A percentile compares a stretch with the other conserved stretches of the same genome.
These are phyloP conservation scores for Pythium rhizo-oryzae DNA, from an alignment of 352 stramenopile genomes.

Conservation along the genomic window DNA sequence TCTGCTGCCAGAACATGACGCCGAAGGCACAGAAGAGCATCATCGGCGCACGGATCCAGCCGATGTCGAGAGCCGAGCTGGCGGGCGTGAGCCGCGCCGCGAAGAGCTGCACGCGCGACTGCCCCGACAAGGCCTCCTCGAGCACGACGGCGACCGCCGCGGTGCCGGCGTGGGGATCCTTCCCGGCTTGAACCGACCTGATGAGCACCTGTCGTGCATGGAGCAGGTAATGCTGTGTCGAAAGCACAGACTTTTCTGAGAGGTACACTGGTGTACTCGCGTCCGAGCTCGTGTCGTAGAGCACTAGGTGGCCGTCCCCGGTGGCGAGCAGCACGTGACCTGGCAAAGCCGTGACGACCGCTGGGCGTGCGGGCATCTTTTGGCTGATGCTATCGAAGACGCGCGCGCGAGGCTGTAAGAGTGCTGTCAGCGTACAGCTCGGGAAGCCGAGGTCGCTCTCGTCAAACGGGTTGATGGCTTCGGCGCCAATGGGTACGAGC, in stretches of 20 bases:
- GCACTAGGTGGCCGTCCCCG: constrained; percentile 21
- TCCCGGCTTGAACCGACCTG: constrained; percentile 7
- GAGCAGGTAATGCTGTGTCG: not conserved
- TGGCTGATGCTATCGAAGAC: constrained; percentile 1
- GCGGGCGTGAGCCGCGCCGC: constrained; percentile 28
- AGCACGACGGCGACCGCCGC: constrained; percentile 1
- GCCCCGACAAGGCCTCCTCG: not conserved
- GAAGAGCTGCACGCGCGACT: constrained; percentile 29
- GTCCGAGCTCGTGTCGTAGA: constrained; percentile 30
- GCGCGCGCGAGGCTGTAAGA: constrained; percentile 14
- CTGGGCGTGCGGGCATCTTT: not conserved
- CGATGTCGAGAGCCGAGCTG: constrained; percentile 33
- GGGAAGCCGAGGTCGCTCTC: constrained; percentile 14
- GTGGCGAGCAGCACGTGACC: constrained; percentile 33
- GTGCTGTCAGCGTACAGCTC: constrained; percentile 20
- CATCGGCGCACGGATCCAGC: constrained; percentile 42
- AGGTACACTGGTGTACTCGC: constrained; percentile 24
- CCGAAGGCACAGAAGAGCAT: constrained; percentile 45
- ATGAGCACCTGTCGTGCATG: not conserved
- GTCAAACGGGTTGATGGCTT: constrained; percentile 14
- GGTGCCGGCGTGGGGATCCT: constrained; percentile 22
- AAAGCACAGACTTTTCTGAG: constrained; percentile 20
- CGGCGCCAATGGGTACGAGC: constrained; percentile 9
- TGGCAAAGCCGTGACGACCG: constrained; percentile 30
- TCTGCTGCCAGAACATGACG: constrained; percentile 51